Evolutionary conservation across 116 monocot genomes (phyloP).

Genomic region (Trichopus zeylanicus): DNA sequence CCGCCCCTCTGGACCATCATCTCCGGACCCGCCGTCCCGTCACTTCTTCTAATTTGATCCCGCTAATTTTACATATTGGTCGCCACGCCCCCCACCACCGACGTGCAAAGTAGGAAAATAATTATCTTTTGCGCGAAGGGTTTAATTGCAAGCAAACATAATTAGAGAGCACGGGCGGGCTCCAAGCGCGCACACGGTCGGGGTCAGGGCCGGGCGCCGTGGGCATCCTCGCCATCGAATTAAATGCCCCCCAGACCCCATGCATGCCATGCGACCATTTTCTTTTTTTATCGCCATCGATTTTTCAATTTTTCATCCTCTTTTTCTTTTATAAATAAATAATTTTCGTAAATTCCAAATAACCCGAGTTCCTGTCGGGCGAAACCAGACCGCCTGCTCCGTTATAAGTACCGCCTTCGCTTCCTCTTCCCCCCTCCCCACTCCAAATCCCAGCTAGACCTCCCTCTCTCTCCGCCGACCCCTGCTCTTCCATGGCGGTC

Average conservation of each 20-base stretch:
- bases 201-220: not conserved
- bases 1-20: too few species aligned
- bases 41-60: too few species aligned
- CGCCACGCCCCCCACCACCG: too few species aligned
- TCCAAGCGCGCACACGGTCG: not conserved
- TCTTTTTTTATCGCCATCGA: not conserved
- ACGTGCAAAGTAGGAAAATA: not conserved
- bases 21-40: too few species aligned
- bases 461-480: not conserved
- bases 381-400: conserved; percentile 24
- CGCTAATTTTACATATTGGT: too few species aligned
- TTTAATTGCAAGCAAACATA: not conserved
- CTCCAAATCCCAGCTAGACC: not conserved
- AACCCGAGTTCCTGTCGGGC: conserved; percentile 24
- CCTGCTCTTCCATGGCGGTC: conserved; percentile 9
- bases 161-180: not conserved
- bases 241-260: conserved; percentile 5
- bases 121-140: not conserved
- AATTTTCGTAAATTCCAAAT: conserved; percentile 1
- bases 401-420: conserved; percentile 20
- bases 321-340: too few species aligned
- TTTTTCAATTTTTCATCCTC: not conserved
- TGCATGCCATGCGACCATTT: not conserved
- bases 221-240: conserved; percentile 4
- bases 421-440: not conserved